Base-by-base conservation (phyloP, 2,329 filamentous ascomycete genomes). In the Verticillium klebahnii region DNA sequence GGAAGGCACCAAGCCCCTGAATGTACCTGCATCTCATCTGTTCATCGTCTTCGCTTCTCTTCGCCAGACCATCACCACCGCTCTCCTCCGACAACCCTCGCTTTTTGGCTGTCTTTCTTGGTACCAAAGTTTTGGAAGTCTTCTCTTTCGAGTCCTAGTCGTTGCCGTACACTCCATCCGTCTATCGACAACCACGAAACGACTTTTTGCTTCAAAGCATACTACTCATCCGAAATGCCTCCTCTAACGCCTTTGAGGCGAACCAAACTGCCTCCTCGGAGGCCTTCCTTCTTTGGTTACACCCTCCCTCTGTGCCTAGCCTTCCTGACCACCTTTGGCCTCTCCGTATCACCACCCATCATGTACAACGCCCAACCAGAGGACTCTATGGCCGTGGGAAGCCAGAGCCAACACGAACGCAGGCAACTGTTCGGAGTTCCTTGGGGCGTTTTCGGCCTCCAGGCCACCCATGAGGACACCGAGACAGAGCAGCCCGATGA, bases 61-160 rank as follows among this genome's bases (percentile, higher is more conserved):
- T 57, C 45, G 50, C 56, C 58, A 8, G 40, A 23, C 58, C 62
- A 65, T 57, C 57, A 57, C 25, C 29, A 57, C 14, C 34, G 58
- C 7, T 34, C 19, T 59, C 50, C 61, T 23, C 45, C 58, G 55
- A 17, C 39, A 54, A 64, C 62, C 56, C 12, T 65, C 62, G 60
- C 62, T 65, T 60, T 65, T 64, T 62, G 63, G 62, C 60, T 64
- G 40, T 39, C 59, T 64, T 65, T 61, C 56, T 65, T 62, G 63
- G 57, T 60, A 57, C 60, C 56, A 60, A 55, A 39, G 31, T 60
- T 60, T 65, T 64, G 62, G 60, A 64, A 57, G 60, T 52, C 7
- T 8, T 52, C 19, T 64, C 50, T 8, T 60, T 17, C 56, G 61
- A 14, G 32, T 58, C 55, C 34, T 64, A 12, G 50, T 59, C 29